Conservation (phyloP, 805 yeast species). For the Suhomyces xylopsoci region DNA sequence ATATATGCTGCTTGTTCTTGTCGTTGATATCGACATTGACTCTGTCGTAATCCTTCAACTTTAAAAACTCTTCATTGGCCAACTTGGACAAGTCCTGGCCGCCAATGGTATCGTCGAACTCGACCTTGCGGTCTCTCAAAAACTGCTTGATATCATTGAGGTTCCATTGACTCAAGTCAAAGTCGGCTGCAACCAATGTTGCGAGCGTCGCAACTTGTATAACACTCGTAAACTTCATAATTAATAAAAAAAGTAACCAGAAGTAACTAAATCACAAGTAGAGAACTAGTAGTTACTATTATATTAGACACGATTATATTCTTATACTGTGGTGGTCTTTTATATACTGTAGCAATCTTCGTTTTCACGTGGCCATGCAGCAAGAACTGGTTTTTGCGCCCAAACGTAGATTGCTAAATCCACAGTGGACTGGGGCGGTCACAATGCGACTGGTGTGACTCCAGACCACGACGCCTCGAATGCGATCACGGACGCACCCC, state of each 20-base stretch:
- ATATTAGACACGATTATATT: too few species aligned
- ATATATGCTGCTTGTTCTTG: constrained; percentile 12
- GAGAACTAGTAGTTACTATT: too few species aligned
- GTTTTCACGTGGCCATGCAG: neutral
- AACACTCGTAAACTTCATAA: neutral
- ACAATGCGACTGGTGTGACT: neutral
- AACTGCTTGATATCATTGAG: constrained; percentile 26
- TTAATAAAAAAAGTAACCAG: neutral
- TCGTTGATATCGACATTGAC: constrained; percentile 8
- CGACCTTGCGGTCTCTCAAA: constrained; percentile 23
- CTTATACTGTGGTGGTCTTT: neutral
- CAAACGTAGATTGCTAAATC: constrained; percentile 2
- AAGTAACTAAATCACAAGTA: too few species aligned
- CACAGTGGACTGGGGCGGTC: neutral
- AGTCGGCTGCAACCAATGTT: constrained; percentile 1
- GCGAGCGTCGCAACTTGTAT: neutral
- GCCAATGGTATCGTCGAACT: constrained; percentile 18
- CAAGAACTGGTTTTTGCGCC: neutral
- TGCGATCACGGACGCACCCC: too few species aligned
- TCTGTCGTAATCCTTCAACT: constrained; percentile 12
- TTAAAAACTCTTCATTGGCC: constrained; percentile 25
- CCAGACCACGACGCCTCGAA: neutral
- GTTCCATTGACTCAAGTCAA: constrained; percentile 4
- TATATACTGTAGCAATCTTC: neutral
- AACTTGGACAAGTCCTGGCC: constrained; percentile 21